Evolutionary conservation across 768 basidiomycete species (phyloP), one percentile per base, ranked within the genome.

Genomic region (Trametopsis cervina): DNA sequence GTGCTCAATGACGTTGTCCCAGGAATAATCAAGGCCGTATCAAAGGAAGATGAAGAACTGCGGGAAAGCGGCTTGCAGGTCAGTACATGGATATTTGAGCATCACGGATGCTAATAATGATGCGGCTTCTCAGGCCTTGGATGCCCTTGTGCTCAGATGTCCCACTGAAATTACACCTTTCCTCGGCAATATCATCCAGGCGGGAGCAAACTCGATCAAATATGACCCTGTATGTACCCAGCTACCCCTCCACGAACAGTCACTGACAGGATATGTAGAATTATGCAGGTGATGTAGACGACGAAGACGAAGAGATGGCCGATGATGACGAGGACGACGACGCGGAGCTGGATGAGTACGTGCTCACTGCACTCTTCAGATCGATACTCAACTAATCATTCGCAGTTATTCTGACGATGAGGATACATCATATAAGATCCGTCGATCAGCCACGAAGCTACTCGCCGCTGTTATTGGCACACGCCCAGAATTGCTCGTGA

Each of bases 341-440:
- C 21, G 82, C 77, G 15, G 88, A 85, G 18, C 76, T 85, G 18
- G 84, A 86, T 54, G 85, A 88, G 85, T 87, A 58, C 59, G 35
- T 54, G 21, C 2, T 29, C 29, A 25, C 2, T 7, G 21, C 54
- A 42, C 35, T 38, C 26, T 40, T 62, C 4, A 60, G 21, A 39
- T 46, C 40, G 46, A 38, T 40, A 38, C 53, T 10, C 9, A 39
- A 11, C 24, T 21, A 29, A 44, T 38, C 11, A 12, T 22, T 12
- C 39, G 22, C 54, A 94, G 90, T 54, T 97, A 96, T 64, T 92
- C 91, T 4, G 96, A 99, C 57, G 96, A 99, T 49, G 96, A 98
- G 64, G 96, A 99, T 60, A 89, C 88, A 10, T 97, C 95, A 0
- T 98, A 96, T 78, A 97, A 97, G 66, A 90, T 96, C 49, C 85